Evolutionary conservation across 345 rosid genomes (phyloP), one percentile per base, ranked within the genome.

Genomic region (Linum lewisii): DNA sequence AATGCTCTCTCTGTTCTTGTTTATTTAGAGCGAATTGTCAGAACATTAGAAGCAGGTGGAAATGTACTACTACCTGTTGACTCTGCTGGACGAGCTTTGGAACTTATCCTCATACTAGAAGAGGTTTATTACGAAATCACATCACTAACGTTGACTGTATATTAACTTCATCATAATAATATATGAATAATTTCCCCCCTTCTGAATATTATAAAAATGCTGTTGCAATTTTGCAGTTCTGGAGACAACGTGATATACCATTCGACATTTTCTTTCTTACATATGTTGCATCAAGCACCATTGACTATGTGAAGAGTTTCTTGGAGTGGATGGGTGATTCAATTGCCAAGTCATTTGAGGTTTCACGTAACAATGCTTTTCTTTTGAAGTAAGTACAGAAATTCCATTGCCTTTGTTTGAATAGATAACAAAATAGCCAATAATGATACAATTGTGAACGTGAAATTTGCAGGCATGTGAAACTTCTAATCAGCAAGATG

Each of bases 261-360:
- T 85, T 77, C 72, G 95, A 95, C 37, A 87, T 89, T 70, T 89
- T 70, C 81, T 93, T 89, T 69, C 88, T 93, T 68, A 86, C 97
- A 1, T 82, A 86, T 65, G 97, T 89, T 65, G 50, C 97, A 61
- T 84, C 97, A 62, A 93, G 99, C 80, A 93, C 97, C 8, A 76
- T 93, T 78, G 99, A 93, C 69, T 93, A 86, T 71, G 86, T 80
- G 50, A 89, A 93, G 91, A 93, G 99, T 78, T 93, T 93, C 79
- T 86, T 93, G 36, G 99, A 93, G 83, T 93, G 97, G 97, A 89
- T 93, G 99, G 86, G 97, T 71, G 99, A 93, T 76, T 74, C 95
- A 60, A 87, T 93, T 68, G 82, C 99, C 42, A 93, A 93, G 77
- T 89, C 97, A 42, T 93, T 93, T 72, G 99, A 85, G 80, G 86